phyloP scores from a whole-genome alignment of 2,329 filamentous ascomycete genomes.

The Alternaria panax region DNA sequence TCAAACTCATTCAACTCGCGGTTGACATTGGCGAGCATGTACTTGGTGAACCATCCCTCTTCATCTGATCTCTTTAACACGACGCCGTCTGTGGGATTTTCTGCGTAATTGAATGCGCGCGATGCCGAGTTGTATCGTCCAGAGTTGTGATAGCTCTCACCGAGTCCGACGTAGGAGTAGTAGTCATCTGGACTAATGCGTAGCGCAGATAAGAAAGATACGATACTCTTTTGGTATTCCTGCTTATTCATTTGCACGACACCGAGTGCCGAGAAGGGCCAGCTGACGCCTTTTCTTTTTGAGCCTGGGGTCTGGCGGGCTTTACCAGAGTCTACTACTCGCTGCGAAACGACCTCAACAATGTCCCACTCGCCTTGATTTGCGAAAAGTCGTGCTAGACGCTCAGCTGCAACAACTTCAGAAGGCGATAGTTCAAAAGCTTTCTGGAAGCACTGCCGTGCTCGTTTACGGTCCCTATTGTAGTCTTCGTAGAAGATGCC shows the following conservation, averaged over 20 bases:
- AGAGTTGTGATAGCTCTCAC: slow-evolving; percentile 96
- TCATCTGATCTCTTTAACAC: slow-evolving; percentile 62
- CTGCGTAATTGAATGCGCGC: slow-evolving; percentile 86
- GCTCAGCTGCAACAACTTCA: slow-evolving; percentile 86
- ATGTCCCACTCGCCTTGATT: slow-evolving; percentile 94
- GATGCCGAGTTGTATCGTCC: slow-evolving; percentile 93
- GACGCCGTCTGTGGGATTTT: slow-evolving; percentile 71
- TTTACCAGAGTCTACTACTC: slow-evolving; percentile 93
- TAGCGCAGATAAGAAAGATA: slow-evolving; percentile 89
- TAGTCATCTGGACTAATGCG: slow-evolving; percentile 86
- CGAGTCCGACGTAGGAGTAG: slow-evolving; percentile 93
- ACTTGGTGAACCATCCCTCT: slow-evolving; percentile 93
- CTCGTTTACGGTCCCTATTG: slow-evolving; percentile 82
- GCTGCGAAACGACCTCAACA: slow-evolving; percentile 88
- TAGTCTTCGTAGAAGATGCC: slow-evolving; percentile 94
- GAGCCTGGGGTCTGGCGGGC: slow-evolving; percentile 89
- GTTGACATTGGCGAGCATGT: slow-evolving; percentile 95
- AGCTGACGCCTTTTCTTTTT: slow-evolving; percentile 90
- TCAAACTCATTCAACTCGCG: slow-evolving; percentile 91
- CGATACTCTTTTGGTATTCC: slow-evolving; percentile 85
- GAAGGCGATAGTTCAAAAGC: slow-evolving; percentile 90
- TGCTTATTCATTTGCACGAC: slow-evolving; percentile 95
- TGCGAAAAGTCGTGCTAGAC: slow-evolving; percentile 84
- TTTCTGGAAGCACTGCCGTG: slow-evolving; percentile 93
- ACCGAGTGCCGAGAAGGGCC: slow-evolving; percentile 93